phyloP scores from a whole-genome alignment of 176 grass and related monocot genomes.

The Phragmites australis region DNA sequence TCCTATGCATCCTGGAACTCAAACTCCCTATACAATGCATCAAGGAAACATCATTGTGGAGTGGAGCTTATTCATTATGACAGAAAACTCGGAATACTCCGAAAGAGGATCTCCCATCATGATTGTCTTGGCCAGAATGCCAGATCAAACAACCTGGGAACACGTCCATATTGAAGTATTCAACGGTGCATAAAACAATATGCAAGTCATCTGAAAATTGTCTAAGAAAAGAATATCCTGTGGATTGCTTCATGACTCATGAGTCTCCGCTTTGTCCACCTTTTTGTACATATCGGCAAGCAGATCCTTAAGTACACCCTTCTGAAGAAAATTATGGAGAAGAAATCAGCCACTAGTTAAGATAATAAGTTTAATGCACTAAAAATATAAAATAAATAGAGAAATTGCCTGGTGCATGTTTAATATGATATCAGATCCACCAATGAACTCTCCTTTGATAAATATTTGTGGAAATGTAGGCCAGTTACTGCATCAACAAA shows the following conservation, averaged over 20 bases:
- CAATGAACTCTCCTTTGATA: slow-evolving; percentile 94
- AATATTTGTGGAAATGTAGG: slow-evolving; percentile 98
- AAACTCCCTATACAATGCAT: slow-evolving; percentile 4
- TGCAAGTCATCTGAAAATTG: background rate
- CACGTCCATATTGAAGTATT: background rate
- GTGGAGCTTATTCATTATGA: slow-evolving; percentile 32
- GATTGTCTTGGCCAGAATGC: background rate
- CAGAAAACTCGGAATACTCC: background rate
- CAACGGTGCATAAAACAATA: background rate
- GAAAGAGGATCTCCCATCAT: background rate
- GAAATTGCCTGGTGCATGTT: slow-evolving; percentile 90
- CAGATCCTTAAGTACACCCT: slow-evolving; percentile 80
- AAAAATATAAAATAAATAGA: slow-evolving; percentile 7
- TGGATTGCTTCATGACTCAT: slow-evolving; percentile 27
- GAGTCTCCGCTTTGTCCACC: slow-evolving; percentile 25
- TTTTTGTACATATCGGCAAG: slow-evolving; percentile 49
- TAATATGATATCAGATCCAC: slow-evolving; percentile 93
- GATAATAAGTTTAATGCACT: background rate
- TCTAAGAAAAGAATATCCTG: background rate
- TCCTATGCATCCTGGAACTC: background rate
- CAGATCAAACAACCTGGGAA: slow-evolving; percentile 5
- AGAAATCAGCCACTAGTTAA: slow-evolving; percentile 1
- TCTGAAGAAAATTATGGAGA: slow-evolving; percentile 53
- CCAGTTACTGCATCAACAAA: slow-evolving; percentile 65
- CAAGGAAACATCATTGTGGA: background rate